Percentiles rank a stretch among this genome's conserved stretches.
phyloP scores from a whole-genome alignment of 345 rosid species.

The Brassica nigra region DNA sequence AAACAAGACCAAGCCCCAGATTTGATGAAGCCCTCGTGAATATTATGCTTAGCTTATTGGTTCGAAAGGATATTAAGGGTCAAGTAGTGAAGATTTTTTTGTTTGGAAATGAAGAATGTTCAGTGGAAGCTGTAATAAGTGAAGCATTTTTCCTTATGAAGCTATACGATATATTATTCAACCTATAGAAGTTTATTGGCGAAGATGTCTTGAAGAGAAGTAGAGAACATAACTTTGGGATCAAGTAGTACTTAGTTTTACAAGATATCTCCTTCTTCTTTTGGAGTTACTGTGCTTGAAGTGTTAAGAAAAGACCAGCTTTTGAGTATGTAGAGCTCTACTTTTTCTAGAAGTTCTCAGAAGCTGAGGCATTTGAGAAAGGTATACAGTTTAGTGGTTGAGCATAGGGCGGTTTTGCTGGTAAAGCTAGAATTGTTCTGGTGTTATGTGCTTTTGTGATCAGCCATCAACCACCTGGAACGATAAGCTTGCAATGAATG shows the following conservation, averaged over 20 bases:
- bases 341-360: conserved; percentile 46
- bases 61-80: neutral
- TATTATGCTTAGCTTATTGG: conserved; percentile 48
- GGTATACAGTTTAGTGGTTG: conserved; percentile 39
- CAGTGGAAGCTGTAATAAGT: conserved; percentile 26
- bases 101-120: conserved; percentile 26
- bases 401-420: conserved; percentile 37
- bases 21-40: conserved; percentile 72
- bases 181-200: conserved; percentile 72
- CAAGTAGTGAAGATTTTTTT: conserved; percentile 47
- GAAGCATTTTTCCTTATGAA: conserved; percentile 54
- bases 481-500: conserved; percentile 26
- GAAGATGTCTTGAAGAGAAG: conserved; percentile 51
- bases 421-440: conserved; percentile 1
- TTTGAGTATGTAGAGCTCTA: conserved; percentile 48
- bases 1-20: conserved; percentile 91
- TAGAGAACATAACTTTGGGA: conserved; percentile 51
- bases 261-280: conserved; percentile 78
- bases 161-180: conserved; percentile 61
- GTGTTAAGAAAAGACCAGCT: conserved; percentile 68
- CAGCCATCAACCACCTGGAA: conserved; percentile 14
- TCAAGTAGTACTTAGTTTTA: conserved; percentile 72
- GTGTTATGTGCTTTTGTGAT: conserved; percentile 25
- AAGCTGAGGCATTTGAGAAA: conserved; percentile 48
- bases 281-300: conserved; percentile 77